Percentiles rank a stretch among this genome's conserved stretches.
Evolutionary conservation across 208 protist genomes (phyloP).

Genomic region (Trypanosoma mega): DNA sequence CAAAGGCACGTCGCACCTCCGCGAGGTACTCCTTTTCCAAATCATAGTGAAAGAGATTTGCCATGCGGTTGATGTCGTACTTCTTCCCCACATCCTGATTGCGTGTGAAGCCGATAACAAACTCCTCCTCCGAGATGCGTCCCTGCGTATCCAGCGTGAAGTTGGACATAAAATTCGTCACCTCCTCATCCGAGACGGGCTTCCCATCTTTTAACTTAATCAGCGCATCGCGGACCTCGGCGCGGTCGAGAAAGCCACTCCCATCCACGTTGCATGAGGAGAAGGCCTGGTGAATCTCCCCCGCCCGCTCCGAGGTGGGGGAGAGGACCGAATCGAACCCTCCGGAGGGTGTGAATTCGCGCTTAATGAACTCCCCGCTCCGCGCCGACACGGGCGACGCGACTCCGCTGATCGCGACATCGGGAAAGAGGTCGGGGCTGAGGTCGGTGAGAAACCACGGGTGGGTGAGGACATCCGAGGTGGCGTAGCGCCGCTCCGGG

Average conservation of each 20-base stretch:
- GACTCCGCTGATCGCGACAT: conserved; percentile 17
- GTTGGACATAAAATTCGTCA: conserved; percentile 76
- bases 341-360: conserved; percentile 49
- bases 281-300: conserved; percentile 76
- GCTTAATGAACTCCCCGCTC: conserved; percentile 65
- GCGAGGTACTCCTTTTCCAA: conserved; percentile 80
- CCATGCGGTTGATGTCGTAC: conserved; percentile 75
- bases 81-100: conserved; percentile 79
- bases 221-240: conserved; percentile 85
- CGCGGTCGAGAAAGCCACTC: conserved; percentile 70
- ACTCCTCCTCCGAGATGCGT: conserved; percentile 86
- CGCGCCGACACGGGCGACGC: conserved; percentile 32
- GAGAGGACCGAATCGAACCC: conserved; percentile 26
- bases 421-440: conserved; percentile 60
- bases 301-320: conserved; percentile 35
- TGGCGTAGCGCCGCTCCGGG: conserved; percentile 61
- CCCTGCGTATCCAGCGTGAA: conserved; percentile 73
- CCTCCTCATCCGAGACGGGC: conserved; percentile 64
- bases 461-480: conserved; percentile 72
- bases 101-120: conserved; percentile 77
- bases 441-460: conserved; percentile 83
- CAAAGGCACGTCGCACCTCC: conserved; percentile 77
- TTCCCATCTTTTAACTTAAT: conserved; percentile 83
- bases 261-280: conserved; percentile 72
- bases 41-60: conserved; percentile 81